Base-by-base conservation (phyloP, 2,329 filamentous ascomycete species). In the Paracamarosporium sp. region DNA sequence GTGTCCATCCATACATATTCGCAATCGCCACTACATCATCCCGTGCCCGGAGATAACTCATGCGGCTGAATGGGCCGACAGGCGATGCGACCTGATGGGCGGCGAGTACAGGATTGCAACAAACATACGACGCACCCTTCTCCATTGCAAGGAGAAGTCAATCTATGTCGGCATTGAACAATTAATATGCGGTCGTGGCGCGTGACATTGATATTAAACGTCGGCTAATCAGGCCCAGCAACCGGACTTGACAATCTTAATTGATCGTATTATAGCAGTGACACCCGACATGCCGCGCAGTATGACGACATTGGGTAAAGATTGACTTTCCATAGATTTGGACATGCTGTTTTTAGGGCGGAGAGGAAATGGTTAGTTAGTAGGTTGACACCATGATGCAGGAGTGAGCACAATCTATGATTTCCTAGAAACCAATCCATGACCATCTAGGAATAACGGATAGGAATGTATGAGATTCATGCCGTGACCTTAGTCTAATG, bases 221-320 rank as follows among this genome's bases (percentile, higher is more conserved):
- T 40, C 47, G 47, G 47, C 47, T 50, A 50, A 40, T 50, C 47
- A 50, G 30, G n/a, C 47, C 47, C 47, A 38, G n/a, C 33, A n/a
- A 40, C 22, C 47, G 25, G 24, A 30, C 9, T 28, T 27, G 7
- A 20, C n/a, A 24, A 13, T n/a, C 47, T 50, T 50, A 38, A 40
- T 17, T 20, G 22, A 28, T 36, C 3, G 47, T 20, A 12, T 13
- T 50, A 38, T 40, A 28, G 20, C 17, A 20, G 24, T 40, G 20
- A 38, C 13, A 40, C 28, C 47, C 47, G 33, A 13, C 22, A 17
- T 46, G 17, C 20, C 27, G 22, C 2, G 31, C 17, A 13, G 33
- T 38, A 50, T 40, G 47, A 50, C 33, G 47, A 38, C 47, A 50
- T 13, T 13, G 20, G 15, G 33, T 30, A 24, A 15, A 40, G 47